Conservation (phyloP, 2,329 filamentous ascomycete species). For the Botrytis elliptica region DNA sequence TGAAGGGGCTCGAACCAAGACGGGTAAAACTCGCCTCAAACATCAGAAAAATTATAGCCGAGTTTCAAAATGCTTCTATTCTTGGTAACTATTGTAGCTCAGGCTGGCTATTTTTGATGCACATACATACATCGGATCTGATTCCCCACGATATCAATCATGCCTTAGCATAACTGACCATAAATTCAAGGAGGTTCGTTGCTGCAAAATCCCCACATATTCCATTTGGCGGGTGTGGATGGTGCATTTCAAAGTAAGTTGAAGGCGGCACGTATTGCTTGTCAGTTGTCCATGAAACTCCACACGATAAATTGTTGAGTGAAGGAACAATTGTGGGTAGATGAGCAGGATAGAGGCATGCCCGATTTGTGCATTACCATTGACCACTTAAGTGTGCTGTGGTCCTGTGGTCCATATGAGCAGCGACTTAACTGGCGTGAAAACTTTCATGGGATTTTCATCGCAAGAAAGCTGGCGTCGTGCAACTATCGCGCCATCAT, state of each 20-base stretch:
- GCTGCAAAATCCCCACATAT: neutral
- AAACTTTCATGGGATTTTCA: neutral
- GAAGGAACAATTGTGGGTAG: neutral
- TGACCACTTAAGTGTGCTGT: neutral
- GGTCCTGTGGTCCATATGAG: neutral
- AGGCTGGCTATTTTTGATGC: neutral
- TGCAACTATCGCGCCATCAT: neutral
- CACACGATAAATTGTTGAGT: neutral
- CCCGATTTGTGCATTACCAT: neutral
- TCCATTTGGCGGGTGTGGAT: neutral
- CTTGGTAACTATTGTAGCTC: neutral
- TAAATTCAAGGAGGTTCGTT: neutral
- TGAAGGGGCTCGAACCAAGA: neutral
- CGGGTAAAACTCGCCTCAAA: neutral
- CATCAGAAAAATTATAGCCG: neutral
- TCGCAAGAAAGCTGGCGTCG: neutral
- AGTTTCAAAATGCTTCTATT: neutral
- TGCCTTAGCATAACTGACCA: neutral
- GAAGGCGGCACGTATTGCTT: neutral
- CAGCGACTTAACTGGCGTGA: neutral
- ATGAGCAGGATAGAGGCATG: neutral
- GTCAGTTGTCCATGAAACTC: neutral
- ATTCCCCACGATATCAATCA: neutral
- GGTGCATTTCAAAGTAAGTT: neutral
- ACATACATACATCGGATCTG: neutral